These are phyloP conservation scores for Taiwanofungus camphoratus DNA, from an alignment of 1,284 basidiomycete genomes.

Conservation along the genomic window DNA sequence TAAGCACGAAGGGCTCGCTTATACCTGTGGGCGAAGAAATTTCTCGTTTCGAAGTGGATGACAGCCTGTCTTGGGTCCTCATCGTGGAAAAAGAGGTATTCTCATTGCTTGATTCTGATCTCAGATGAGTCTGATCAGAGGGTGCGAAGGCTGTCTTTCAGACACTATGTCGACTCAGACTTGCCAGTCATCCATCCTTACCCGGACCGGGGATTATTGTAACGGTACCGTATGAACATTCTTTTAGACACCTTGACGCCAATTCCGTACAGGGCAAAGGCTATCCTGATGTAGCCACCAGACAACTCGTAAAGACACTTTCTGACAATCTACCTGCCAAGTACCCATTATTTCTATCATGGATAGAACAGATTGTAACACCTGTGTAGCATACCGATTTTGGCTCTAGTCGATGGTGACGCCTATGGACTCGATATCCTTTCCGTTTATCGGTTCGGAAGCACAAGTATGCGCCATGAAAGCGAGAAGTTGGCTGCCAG, in stretches of 20 bases:
- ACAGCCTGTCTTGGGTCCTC: slow-evolving; percentile 68
- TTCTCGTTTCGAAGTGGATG: slow-evolving; percentile 44
- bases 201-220: slow-evolving; percentile 64
- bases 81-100: slow-evolving; percentile 90
- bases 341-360: slow-evolving; percentile 26
- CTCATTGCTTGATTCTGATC: neutral
- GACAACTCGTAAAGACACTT: slow-evolving; percentile 71
- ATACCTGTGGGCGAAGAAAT: slow-evolving; percentile 77
- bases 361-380: neutral
- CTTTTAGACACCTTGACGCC: neutral
- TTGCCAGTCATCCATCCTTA: slow-evolving; percentile 43
- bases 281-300: slow-evolving; percentile 87
- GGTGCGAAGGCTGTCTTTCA: slow-evolving; percentile 77
- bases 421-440: slow-evolving; percentile 88
- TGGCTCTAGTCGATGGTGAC: slow-evolving; percentile 85
- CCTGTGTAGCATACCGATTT: slow-evolving; percentile 54
- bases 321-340: slow-evolving; percentile 54
- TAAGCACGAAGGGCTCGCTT: slow-evolving; percentile 50
- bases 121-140: neutral
- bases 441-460: slow-evolving; percentile 77
- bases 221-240: slow-evolving; percentile 41
- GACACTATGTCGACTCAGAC: slow-evolving; percentile 56
- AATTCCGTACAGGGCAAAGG: slow-evolving; percentile 72
- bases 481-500: slow-evolving; percentile 54
- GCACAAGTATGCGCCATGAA: slow-evolving; percentile 58